Evolutionary conservation across 306 rosid genomes (phyloP).

Genomic region (Citrullus mucosospermus): DNA sequence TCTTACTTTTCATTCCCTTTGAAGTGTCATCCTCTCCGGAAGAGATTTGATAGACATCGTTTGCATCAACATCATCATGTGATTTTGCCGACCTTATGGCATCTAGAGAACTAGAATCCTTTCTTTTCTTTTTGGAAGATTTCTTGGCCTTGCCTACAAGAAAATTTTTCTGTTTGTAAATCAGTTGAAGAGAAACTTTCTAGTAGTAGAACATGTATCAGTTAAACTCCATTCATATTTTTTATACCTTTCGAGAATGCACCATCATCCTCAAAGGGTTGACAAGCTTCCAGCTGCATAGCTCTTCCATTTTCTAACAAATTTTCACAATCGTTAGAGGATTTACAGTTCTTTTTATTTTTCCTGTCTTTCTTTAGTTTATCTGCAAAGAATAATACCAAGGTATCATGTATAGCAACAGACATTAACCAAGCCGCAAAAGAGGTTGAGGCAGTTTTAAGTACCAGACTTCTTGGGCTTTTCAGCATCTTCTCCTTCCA

Average conservation of each 20-base stretch:
- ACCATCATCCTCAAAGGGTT: slow-evolving; percentile 29
- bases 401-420: neutral
- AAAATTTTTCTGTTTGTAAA: neutral
- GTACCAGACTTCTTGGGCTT: slow-evolving; percentile 2
- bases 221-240: slow-evolving; percentile 25
- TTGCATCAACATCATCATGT: slow-evolving; percentile 6
- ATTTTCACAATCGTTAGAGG: neutral
- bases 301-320: slow-evolving; percentile 15
- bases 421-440: neutral
- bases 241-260: slow-evolving; percentile 39
- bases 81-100: slow-evolving; percentile 3
- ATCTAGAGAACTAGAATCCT: slow-evolving; percentile 9
- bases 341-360: slow-evolving; percentile 21
- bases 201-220: neutral
- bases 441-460: neutral
- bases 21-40: slow-evolving; percentile 28
- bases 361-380: slow-evolving; percentile 38
- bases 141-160: slow-evolving; percentile 22
- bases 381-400: slow-evolving; percentile 27
- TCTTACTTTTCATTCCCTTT: slow-evolving; percentile 41
- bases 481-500: neutral
- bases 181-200: neutral
- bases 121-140: slow-evolving; percentile 23
- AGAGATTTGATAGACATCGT: slow-evolving; percentile 23
- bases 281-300: slow-evolving; percentile 20